phyloP scores from a whole-genome alignment of 2,329 filamentous ascomycete genomes.

The Pyrenochaeta sp. region DNA sequence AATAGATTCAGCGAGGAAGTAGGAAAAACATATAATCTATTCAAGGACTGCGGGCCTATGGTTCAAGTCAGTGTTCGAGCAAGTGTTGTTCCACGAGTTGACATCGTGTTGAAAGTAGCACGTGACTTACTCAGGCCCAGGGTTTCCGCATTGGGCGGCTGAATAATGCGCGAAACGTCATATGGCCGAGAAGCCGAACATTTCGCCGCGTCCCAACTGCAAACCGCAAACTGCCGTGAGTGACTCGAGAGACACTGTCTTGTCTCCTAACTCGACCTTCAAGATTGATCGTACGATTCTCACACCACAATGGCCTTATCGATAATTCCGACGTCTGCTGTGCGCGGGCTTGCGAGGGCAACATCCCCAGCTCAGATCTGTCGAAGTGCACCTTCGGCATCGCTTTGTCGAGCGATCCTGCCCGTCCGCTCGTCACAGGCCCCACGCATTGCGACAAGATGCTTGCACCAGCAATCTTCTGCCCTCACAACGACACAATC shows the following conservation, averaged over 20 bases:
- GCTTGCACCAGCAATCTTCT: constrained; percentile 43
- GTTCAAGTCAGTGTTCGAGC: no score
- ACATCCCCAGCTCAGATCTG: no score
- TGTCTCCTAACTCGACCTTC: constrained; percentile 1
- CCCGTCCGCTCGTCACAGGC: constrained; percentile 28
- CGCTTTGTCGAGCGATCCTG: no score
- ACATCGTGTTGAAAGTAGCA: no score
- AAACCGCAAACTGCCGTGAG: no score
- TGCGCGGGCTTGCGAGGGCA: constrained; percentile 43
- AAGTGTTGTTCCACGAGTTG: no score
- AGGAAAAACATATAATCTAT: no score
- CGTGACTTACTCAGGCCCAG: no score
- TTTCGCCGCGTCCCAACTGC: constrained; percentile 11
- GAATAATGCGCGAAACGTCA: constrained; percentile 35
- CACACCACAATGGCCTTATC: constrained; percentile 34
- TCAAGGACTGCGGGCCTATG: no score
- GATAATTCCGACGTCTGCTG: constrained; percentile 33
- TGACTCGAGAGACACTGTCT: no score
- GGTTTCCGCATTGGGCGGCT: no score
- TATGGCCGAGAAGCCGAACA: constrained; percentile 23
- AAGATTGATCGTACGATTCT: background rate
- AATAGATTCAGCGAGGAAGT: no score
- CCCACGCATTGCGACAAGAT: constrained; percentile 41
- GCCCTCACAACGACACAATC: constrained; percentile 41
- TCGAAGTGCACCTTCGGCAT: constrained; percentile 30